These are phyloP conservation scores for Diaporthe ilicicola DNA, from an alignment of 2,329 filamentous ascomycete genomes.

Conservation along the genomic window DNA sequence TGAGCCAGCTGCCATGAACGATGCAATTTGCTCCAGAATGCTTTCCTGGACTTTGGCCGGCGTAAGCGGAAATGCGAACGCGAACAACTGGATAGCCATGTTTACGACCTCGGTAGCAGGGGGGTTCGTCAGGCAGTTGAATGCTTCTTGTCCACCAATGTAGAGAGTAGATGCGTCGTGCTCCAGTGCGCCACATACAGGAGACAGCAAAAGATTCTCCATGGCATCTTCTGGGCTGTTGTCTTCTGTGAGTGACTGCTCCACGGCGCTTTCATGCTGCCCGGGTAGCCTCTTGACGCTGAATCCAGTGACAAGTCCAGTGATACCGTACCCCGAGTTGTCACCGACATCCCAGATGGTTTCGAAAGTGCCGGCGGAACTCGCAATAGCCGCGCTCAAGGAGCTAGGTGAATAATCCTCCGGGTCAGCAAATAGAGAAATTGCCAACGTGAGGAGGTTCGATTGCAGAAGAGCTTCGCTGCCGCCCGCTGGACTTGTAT, in stretches of 20 bases:
- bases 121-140: slow-evolving; percentile 70
- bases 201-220: slow-evolving; percentile 69
- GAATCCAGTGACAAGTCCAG: slow-evolving; percentile 82
- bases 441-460: slow-evolving; percentile 87
- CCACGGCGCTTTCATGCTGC: slow-evolving; percentile 64
- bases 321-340: slow-evolving; percentile 94
- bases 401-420: slow-evolving; percentile 87
- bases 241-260: slow-evolving; percentile 56
- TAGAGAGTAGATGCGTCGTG: slow-evolving; percentile 90
- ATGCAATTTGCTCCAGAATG: slow-evolving; percentile 91
- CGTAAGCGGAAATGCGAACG: slow-evolving; percentile 88
- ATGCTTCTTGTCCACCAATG: slow-evolving; percentile 60
- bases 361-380: slow-evolving; percentile 88
- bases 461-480: slow-evolving; percentile 89
- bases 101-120: slow-evolving; percentile 94
- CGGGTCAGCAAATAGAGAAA: slow-evolving; percentile 92
- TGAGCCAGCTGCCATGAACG: slow-evolving; percentile 81
- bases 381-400: slow-evolving; percentile 89
- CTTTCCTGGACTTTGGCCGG: slow-evolving; percentile 94
- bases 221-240: slow-evolving; percentile 71
- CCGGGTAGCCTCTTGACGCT: slow-evolving; percentile 75
- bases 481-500: slow-evolving; percentile 84
- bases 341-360: slow-evolving; percentile 95
- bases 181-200: slow-evolving; percentile 84
- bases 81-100: slow-evolving; percentile 91